Base-by-base conservation (phyloP, 1,139 yeast genomes). In the Hyphopichia fennica region DNA sequence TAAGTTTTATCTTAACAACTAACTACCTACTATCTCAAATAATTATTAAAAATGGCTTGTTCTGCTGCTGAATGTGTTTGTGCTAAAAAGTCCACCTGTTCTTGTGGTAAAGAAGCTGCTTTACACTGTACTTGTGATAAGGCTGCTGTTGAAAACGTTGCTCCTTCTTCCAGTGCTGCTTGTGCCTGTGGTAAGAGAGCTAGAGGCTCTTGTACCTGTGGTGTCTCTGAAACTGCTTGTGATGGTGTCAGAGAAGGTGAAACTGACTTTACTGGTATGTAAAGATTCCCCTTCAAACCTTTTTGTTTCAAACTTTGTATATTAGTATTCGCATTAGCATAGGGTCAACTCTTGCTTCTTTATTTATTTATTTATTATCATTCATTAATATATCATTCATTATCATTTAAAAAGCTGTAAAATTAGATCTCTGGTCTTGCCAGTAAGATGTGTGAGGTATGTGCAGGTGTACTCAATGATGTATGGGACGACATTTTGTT, bases 21-120 rank as follows among this genome's bases (percentile, higher is more conserved):
- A 6, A 22, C 10, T 34, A 22, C 20, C 35, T 7, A 19, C 34
- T n/a, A 32, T 22, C 25, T 22, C 25, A 22, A 22, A 7, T 10
- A 22, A n/a, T n/a, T n/a, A 56, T 31, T 17, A 16, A 31, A 16
- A 50, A 72, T 72, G 77, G 63, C 65, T 49, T 74, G 79, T 52
- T 60, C 75, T 48, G 69, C 74, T 58, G 51, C 69, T 53, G 63
- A 63, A 47, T 74, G 79, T 55, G 67, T 71, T 46, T 74, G 79
- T 56, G 78, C 79, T 49, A 54, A 69, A 45, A 71, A 72, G 51
- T 70, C 79, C 49, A 72, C 77, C 47, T 74, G 79, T 52, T 72
- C 79, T 16, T 74, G 79, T 62, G 79, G 79, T 22, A 67, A 69
- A 45, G 61, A 64, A 50, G 75, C 79, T 32, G 78, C 78, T 40